Evolutionary conservation across 2,329 filamentous ascomycete species (phyloP).

Genomic region (Chaetomium sp.): DNA sequence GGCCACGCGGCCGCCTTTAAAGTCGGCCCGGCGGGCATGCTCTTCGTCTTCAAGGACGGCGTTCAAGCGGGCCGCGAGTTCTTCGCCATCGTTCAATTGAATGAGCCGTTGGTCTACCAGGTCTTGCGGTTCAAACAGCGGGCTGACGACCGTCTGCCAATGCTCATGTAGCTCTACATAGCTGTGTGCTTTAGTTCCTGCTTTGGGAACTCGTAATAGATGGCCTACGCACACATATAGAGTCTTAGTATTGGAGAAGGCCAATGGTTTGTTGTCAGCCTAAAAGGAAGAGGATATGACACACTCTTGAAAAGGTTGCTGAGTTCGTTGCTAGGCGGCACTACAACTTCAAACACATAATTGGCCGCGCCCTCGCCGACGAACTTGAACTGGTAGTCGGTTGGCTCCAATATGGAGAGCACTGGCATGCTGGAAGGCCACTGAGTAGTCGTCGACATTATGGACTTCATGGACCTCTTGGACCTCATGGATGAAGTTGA

Average conservation of each 20-base stretch:
- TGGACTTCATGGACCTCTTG: neutral
- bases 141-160: conserved; percentile 47
- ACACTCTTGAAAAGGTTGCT: conserved; percentile 10
- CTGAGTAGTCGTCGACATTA: neutral
- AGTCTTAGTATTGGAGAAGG: neutral
- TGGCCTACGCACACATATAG: conserved; percentile 32
- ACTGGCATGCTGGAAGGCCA: neutral
- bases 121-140: conserved; percentile 47
- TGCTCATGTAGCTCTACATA: conserved; percentile 37
- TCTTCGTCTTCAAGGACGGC: conserved; percentile 42
- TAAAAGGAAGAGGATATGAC: neutral
- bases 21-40: conserved; percentile 33
- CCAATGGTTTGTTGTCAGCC: neutral
- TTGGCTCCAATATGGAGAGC: neutral
- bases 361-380: conserved; percentile 70
- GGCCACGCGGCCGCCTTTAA: conserved; percentile 44
- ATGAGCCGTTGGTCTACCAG: conserved; percentile 53
- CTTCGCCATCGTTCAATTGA: conserved; percentile 33
- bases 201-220: conserved; percentile 57
- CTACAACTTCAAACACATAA: conserved; percentile 57
- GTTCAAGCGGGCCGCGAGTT: conserved; percentile 45
- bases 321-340: conserved; percentile 6
- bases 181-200: conserved; percentile 41
- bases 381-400: conserved; percentile 28
- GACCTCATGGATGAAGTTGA: no score